Conservation (phyloP, 331 rosid genomes). For the Spiraea crenata region DNA sequence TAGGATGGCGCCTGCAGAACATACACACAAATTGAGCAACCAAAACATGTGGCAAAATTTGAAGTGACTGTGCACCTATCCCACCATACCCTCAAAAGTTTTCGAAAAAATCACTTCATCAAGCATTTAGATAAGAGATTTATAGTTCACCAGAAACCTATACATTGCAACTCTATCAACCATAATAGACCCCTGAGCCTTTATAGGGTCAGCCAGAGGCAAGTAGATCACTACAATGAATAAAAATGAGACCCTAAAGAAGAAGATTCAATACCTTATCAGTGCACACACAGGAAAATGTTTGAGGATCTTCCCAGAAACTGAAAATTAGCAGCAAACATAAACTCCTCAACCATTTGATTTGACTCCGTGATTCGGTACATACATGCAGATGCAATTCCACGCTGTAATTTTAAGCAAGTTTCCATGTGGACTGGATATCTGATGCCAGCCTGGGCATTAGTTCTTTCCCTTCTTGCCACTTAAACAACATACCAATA, state of each 20-base stretch:
- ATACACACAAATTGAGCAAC: constrained; percentile 9
- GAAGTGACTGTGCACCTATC: not conserved
- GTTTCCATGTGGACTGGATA: no score
- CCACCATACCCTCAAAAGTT: not conserved
- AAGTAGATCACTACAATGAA: no score
- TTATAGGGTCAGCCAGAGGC: no score
- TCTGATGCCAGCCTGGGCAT: no score
- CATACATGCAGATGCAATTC: constrained; percentile 61
- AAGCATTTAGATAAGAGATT: not conserved
- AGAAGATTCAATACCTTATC: constrained; percentile 51
- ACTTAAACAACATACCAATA: constrained; percentile 56
- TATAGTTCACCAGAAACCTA: not conserved
- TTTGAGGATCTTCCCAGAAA: constrained; percentile 80
- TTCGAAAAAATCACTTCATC: not conserved
- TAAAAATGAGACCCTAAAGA: no score
- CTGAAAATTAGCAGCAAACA: constrained; percentile 99
- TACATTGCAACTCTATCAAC: not conserved
- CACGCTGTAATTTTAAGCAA: not conserved
- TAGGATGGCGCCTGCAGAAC: constrained; percentile 84
- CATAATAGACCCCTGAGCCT: not conserved
- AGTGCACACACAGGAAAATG: constrained; percentile 74
- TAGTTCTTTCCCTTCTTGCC: not conserved
- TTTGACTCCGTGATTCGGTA: constrained; percentile 98
- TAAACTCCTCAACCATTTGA: constrained; percentile 99
- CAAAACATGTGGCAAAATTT: not conserved